These are phyloP conservation scores for Aspergillus olivimuriae DNA, from an alignment of 495 filamentous ascomycete species.

Conservation along the genomic window DNA sequence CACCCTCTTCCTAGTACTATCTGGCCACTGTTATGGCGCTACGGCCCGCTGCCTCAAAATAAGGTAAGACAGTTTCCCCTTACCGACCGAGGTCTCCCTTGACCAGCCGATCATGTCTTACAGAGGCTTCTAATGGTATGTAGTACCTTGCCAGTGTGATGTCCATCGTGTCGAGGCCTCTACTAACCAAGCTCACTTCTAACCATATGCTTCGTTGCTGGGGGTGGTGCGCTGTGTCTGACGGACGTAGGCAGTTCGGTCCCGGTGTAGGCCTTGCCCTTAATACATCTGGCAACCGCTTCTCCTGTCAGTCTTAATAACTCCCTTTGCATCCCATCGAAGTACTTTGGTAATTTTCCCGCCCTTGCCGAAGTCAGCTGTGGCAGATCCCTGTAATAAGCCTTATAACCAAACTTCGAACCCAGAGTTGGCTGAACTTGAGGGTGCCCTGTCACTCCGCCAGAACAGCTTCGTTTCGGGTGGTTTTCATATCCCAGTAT, in stretches of 20 bases:
- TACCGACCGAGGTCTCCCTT: constrained; percentile 1
- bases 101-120: constrained; percentile 3
- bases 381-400: constrained; percentile 1
- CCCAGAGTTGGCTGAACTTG: constrained; percentile 6
- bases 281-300: constrained; percentile 5
- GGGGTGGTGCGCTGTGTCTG: constrained; percentile 3
- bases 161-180: constrained; percentile 1
- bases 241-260: constrained; percentile 2
- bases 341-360: constrained; percentile 2
- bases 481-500: constrained; percentile 7
- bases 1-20: not conserved
- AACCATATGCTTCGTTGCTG: constrained; percentile 1
- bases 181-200: constrained; percentile 6
- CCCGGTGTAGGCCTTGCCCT: constrained; percentile 5
- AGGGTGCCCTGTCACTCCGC: constrained; percentile 6
- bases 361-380: constrained; percentile 1
- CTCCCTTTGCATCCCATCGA: constrained; percentile 1
- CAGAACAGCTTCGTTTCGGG: constrained; percentile 6
- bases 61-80: not conserved
- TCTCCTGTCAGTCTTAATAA: constrained; percentile 4
- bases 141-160: constrained; percentile 2
- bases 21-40: constrained; percentile 1
- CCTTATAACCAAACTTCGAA: too few relatives aligned
- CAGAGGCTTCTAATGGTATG: constrained; percentile 1
- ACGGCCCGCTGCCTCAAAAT: not conserved